Conservation (phyloP, 345 rosid genomes). For the Linum trigynum region DNA sequence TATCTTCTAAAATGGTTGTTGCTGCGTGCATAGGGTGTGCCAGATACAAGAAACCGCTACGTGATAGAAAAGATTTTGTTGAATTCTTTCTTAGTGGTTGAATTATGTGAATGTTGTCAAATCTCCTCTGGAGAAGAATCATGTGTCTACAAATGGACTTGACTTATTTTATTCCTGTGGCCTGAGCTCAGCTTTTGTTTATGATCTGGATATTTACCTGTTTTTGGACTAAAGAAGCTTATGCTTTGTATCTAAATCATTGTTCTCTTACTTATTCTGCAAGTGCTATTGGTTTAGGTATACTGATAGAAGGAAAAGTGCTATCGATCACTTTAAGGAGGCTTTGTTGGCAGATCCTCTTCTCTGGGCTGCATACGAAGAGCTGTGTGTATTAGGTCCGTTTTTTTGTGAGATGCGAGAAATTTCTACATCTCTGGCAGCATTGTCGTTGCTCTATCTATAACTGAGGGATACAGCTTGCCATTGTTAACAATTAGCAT, state of each 20-base stretch:
- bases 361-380: constrained; percentile 93
- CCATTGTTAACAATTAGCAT: neutral
- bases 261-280: neutral
- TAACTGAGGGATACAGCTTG: too few relatives aligned
- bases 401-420: neutral
- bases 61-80: neutral
- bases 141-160: neutral
- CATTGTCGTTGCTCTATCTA: neutral
- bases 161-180: neutral
- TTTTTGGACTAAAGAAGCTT: neutral
- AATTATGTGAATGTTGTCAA: neutral
- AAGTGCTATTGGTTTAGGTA: constrained; percentile 42
- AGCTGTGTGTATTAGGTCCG: constrained; percentile 81
- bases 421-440: neutral
- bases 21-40: neutral
- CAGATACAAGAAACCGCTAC: neutral
- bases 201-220: neutral
- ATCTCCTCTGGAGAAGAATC: neutral
- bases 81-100: neutral
- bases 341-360: constrained; percentile 85
- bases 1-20: neutral
- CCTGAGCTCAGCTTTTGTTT: neutral
- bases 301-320: constrained; percentile 82
- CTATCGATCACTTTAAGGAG: constrained; percentile 70
- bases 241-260: neutral